Evolutionary conservation across 768 basidiomycete genomes (phyloP), one percentile per base, ranked within the genome.

Genomic region (Tricholoma bakamatsutake): DNA sequence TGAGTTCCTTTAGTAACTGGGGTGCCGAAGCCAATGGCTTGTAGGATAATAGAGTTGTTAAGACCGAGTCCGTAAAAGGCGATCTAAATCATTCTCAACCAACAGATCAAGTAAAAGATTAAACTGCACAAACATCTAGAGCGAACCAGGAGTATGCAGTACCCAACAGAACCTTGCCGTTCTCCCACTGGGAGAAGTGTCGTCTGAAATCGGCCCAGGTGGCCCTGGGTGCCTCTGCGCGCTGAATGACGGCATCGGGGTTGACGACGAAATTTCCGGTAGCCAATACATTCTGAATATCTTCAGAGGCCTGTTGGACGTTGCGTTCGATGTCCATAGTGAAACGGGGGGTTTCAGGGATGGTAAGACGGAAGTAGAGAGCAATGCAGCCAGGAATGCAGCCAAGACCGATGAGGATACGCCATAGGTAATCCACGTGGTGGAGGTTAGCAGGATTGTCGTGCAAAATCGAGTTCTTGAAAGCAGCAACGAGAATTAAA

Each of bases 261-360:
- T 87, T 82, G 34, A 74, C 73, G 21, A 71, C 64, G 63, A 68
- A 75, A 6, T 64, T 72, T 35, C 80, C 80, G 13, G 72, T 74
- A 17, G 75, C 71, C 46, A 93, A 59, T 54, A 90, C 88, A 46
- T 78, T 76, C 56, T 86, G 78, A 59, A 93, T 88, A 62, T 94
- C 93, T 30, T 77, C 71, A 0, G 82, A 54, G 6, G 91, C 93
- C 65, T 87, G 88, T 39, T 80, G 74, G 43, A 95, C 73, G 68
- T 94, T 93, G 50, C 87, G 79, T 69, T 93, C 90, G 57, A 95
- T 81, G 75, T 95, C 93, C 88, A 94, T 93, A 57, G 93, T 96
- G 69, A 80, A 82, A 60, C 93, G 90, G 27, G 93, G 93, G 0
- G 92, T 94, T 69, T 94, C 92, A 3, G 93, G 90, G 64, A 95